Base-by-base conservation (phyloP, 2,329 filamentous ascomycete species). In the Aspergillus flavus region DNA sequence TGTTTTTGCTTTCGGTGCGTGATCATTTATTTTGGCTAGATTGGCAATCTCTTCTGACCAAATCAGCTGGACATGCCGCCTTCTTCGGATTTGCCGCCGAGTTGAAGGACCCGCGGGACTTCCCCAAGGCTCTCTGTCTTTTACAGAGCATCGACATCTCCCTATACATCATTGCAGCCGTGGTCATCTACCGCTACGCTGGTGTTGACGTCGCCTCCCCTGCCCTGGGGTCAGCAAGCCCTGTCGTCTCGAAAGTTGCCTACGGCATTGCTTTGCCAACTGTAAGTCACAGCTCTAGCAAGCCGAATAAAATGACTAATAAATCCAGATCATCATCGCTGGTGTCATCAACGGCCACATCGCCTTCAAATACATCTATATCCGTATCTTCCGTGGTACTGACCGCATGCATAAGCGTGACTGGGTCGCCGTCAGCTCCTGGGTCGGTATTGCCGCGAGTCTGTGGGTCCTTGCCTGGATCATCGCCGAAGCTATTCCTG, bases 281-380 rank as follows among this genome's bases (percentile, higher is more conserved):
- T 2, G 76, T 79, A 65, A 41, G 75, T 70, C 16, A 6, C 12
- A n/a, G 41, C 26, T 14, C 21, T 12, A 36, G 14, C 9, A 10
- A 21, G 41, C 3, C 28, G 46, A 41, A 11, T 32, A 11, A 26
- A n/a, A 58, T 4, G 11, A 34, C 53, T 36, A 58, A 56, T 62
- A 55, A 32, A 48, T 6, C 19, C 59, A 78, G 76, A 91, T 92
- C 62, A 80, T 92, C 55, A 86, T 92, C 57, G 87, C 89, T 0
- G 90, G 89, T 59, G 88, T 91, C 7, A 89, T 92, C 66, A 89
- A 90, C 72, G 88, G 85, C 14, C 86, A 89, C 63, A 86, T 91
- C 2, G 87, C 87, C 2, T 83, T 82, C 60, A 90, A 90, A 71
- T 89, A 89, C 69, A 80, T 91, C 62, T 92, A 90, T 70, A 78